Percentiles rank a stretch among this genome's conserved stretches.
Evolutionary conservation across 2,329 filamentous ascomycete species (phyloP).

Genomic region (Periconia digitata): DNA sequence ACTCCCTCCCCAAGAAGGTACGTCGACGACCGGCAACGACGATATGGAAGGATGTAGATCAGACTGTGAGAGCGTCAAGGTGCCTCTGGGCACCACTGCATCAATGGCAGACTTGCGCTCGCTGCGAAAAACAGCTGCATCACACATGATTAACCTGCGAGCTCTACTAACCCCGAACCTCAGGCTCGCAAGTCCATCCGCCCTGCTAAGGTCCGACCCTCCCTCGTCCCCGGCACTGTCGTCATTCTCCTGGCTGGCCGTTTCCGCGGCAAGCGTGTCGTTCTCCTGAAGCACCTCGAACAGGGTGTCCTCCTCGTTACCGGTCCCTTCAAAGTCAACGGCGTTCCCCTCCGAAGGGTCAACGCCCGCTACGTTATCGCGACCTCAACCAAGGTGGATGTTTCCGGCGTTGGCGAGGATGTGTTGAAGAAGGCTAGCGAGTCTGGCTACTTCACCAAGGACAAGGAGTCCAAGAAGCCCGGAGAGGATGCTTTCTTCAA

Average conservation of each 20-base stretch:
- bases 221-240: slow-evolving; percentile 91
- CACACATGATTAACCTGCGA: slow-evolving; percentile 2
- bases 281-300: slow-evolving; percentile 96
- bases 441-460: slow-evolving; percentile 92
- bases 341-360: slow-evolving; percentile 91
- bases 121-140: slow-evolving; percentile 2
- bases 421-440: slow-evolving; percentile 75
- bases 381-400: slow-evolving; percentile 81
- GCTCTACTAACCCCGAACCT: slow-evolving; percentile 10
- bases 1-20: slow-evolving; percentile 89
- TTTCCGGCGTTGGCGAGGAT: slow-evolving; percentile 75
- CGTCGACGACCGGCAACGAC: slow-evolving; percentile 51
- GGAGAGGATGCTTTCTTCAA: slow-evolving; percentile 99
- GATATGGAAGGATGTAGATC: slow-evolving; percentile 15
- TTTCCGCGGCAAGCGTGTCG: slow-evolving; percentile 99
- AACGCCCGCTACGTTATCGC: slow-evolving; percentile 94
- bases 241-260: slow-evolving; percentile 99
- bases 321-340: slow-evolving; percentile 99
- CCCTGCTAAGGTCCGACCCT: slow-evolving; percentile 81
- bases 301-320: slow-evolving; percentile 99
- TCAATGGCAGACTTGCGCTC: slow-evolving; percentile 1
- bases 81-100: slow-evolving; percentile 7
- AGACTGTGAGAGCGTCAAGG: slow-evolving; percentile 3
- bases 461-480: slow-evolving; percentile 94
- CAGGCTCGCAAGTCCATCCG: slow-evolving; percentile 95